phyloP scores from a whole-genome alignment of 2,329 filamentous ascomycete genomes.

The Hypoxylon sp. region DNA sequence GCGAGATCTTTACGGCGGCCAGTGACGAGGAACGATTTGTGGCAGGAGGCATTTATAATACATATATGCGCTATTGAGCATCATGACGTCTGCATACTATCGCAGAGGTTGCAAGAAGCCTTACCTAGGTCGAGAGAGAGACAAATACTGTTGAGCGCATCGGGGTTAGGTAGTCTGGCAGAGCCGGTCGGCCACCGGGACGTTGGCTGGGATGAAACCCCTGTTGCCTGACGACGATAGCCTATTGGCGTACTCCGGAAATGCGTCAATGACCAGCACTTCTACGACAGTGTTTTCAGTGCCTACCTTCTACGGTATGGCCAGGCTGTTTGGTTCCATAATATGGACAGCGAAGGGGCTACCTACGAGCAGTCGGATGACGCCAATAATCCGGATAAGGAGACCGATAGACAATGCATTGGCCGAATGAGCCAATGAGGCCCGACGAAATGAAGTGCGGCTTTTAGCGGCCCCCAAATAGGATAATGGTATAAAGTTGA shows the following conservation, averaged over 20 bases:
- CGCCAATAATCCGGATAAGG: not conserved
- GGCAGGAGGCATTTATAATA: not conserved
- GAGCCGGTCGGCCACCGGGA: not conserved
- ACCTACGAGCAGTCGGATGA: not conserved
- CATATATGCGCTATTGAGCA: not conserved
- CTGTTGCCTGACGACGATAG: conserved; percentile 6
- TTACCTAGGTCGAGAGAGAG: not conserved
- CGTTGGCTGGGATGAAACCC: not conserved
- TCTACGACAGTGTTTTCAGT: not conserved
- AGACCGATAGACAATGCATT: not conserved
- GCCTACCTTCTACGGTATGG: not conserved
- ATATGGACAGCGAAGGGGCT: not conserved
- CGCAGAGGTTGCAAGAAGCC: not conserved
- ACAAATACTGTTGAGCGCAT: not conserved
- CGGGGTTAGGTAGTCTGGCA: not conserved
- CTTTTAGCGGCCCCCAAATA: not conserved
- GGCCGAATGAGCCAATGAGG: not conserved
- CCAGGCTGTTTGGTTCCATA: not conserved
- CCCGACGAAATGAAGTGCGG: not conserved
- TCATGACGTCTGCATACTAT: not conserved
- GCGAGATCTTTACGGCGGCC: conserved; percentile 38
- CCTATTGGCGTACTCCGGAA: not conserved
- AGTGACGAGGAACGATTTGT: conserved; percentile 14
- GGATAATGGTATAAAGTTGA: not conserved
- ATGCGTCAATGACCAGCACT: not conserved